These are phyloP conservation scores for Apiospora kogelbergensis DNA, from an alignment of 2,329 filamentous ascomycete species.

Conservation along the genomic window DNA sequence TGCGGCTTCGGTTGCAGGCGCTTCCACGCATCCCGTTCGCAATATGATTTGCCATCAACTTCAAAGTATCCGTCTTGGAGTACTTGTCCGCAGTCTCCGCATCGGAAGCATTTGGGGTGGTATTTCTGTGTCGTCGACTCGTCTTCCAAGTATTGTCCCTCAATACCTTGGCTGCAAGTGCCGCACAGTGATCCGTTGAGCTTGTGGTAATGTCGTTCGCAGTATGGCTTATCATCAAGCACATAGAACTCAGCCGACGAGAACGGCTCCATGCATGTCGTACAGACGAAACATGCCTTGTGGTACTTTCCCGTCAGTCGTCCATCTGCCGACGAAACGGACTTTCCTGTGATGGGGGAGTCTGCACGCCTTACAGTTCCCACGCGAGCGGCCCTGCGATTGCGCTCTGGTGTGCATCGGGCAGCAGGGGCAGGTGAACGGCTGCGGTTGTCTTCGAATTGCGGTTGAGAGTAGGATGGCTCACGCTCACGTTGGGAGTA, in stretches of 20 bases:
- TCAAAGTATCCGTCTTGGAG: constrained; percentile 90
- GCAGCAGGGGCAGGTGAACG: constrained; percentile 29
- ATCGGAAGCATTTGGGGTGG: constrained; percentile 84
- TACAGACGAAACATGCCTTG: constrained; percentile 91
- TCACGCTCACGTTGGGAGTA: neutral
- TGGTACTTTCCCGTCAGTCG: constrained; percentile 91
- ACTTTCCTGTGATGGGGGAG: constrained; percentile 82
- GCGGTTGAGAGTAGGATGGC: constrained; percentile 11
- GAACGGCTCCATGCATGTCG: constrained; percentile 79
- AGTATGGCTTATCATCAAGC: constrained; percentile 82
- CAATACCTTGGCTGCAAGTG: constrained; percentile 80
- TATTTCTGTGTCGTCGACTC: constrained; percentile 71
- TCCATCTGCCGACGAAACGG: constrained; percentile 89
- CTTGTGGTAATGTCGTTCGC: constrained; percentile 88
- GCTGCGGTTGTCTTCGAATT: constrained; percentile 21
- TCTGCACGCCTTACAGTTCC: constrained; percentile 80
- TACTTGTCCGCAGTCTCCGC: constrained; percentile 71
- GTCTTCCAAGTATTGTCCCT: constrained; percentile 90
- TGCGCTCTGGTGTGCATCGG: constrained; percentile 37
- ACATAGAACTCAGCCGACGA: constrained; percentile 91
- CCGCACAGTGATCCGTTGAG: constrained; percentile 85
- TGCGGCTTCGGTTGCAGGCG: constrained; percentile 39
- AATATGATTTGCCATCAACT: constrained; percentile 76
- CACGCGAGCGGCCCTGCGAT: constrained; percentile 52
- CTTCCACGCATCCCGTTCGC: constrained; percentile 79